Evolutionary conservation across 805 yeast genomes (phyloP), one percentile per base, ranked within the genome.

Genomic region (Cyberlindnera suaveolens): DNA sequence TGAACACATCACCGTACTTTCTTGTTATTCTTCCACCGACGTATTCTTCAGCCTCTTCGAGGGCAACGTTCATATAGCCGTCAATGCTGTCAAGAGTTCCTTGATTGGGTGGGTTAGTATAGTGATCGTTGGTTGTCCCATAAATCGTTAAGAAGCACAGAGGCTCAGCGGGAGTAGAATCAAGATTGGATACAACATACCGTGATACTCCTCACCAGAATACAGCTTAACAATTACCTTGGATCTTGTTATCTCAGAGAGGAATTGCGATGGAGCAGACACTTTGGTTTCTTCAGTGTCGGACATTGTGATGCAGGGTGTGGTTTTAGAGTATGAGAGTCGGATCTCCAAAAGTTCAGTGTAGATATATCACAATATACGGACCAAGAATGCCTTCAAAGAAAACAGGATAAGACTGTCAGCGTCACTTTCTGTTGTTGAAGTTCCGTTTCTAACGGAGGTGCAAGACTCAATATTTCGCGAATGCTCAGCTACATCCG

Each of bases 41-140:
- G 36, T 65, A 63, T 59, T 93, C 99, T 38, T 77, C 71, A 4
- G 95, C 79, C 47, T 80, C 74, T 43, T 85, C 88, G 50, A 93
- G 72, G 2, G 91, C 95, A 39, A 93, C 83, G 65, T 93, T 93
- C 96, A 93, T 89, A 68, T 82, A 93, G 8, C 98, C 98, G 61
- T 93, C 99, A 45, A 93, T 90, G 34, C 96, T 86, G 54, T 86
- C 91, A 49, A 86, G 72, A 39, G 65, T 70, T 6, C 84, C 68
- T 64, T 38, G 13, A 6, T 6, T 13, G 14, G n/a, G 26, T 13
- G 14, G n/a, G 26, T 34, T 14, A 34, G 29, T 33, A 33, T 33
- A 23, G 16, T 14, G 33, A n/a, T 14, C 16, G 33, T 14, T 31
- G 33, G 33, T 6, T 31, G 16, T 16, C 16, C 6, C 15, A 34